Evolutionary conservation across 352 stramenopile genomes (phyloP).

Genomic region (Pythium sp.): DNA sequence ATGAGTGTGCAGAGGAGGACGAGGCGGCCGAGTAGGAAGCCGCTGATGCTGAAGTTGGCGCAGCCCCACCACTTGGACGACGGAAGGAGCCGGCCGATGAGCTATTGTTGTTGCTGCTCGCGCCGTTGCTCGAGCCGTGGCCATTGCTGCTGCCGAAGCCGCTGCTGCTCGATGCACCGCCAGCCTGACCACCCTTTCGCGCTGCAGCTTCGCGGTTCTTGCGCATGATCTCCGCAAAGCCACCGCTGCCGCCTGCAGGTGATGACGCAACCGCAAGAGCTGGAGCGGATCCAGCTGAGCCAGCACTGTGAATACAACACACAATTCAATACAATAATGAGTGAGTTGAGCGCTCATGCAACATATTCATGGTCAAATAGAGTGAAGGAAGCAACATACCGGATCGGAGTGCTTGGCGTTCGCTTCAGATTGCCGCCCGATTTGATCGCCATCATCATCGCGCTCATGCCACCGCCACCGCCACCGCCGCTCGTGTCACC

Average conservation of each 20-base stretch:
- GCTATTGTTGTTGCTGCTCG: not conserved
- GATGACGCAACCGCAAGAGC: constrained; percentile 6
- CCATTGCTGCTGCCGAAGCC: constrained; percentile 7
- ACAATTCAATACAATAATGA: not conserved
- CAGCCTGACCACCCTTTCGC: constrained; percentile 32
- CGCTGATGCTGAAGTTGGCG: not conserved
- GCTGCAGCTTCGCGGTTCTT: constrained; percentile 85
- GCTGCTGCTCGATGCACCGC: constrained; percentile 13
- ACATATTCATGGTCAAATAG: not conserved
- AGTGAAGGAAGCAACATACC: constrained; percentile 1
- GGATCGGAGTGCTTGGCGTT: constrained; percentile 28
- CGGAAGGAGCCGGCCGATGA: constrained; percentile 11
- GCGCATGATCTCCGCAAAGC: constrained; percentile 89
- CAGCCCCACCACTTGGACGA: constrained; percentile 4
- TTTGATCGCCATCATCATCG: constrained; percentile 77
- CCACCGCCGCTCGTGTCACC: constrained; percentile 12
- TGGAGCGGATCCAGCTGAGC: not conserved
- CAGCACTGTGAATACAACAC: not conserved
- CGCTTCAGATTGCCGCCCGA: constrained; percentile 67
- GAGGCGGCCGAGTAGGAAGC: not conserved
- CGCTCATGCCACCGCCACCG: constrained; percentile 39
- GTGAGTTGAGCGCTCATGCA: not conserved
- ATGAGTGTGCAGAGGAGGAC: constrained; percentile 18
- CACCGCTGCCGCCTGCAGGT: constrained; percentile 32
- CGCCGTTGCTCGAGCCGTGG: not conserved